phyloP scores from a whole-genome alignment of 192 early-diverging fungal genomes.

The Kappamyces sp. region DNA sequence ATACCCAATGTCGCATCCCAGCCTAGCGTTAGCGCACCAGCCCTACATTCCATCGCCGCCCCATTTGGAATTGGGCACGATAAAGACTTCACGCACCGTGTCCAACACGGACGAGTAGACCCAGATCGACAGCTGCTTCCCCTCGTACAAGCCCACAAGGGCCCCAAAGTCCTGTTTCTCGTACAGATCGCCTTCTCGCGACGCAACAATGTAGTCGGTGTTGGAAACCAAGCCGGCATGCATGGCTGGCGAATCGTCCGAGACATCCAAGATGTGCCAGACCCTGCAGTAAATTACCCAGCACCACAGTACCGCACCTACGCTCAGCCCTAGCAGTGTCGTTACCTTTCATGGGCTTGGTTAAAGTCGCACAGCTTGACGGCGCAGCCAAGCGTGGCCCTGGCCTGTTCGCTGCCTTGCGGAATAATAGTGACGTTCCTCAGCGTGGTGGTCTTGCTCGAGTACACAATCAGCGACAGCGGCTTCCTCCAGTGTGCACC shows the following conservation, averaged over 20 bases:
- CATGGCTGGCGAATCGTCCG: conserved; percentile 61
- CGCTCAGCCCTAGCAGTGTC: conserved; percentile 15
- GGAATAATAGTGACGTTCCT: conserved; percentile 28
- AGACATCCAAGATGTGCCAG: conserved; percentile 64
- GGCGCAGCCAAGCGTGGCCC: not conserved
- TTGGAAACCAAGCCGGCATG: conserved; percentile 60
- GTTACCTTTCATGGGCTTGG: conserved; percentile 4
- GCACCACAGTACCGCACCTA: conserved; percentile 19
- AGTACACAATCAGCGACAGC: conserved; percentile 51
- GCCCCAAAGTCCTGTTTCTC: conserved; percentile 60
- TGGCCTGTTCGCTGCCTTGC: not conserved
- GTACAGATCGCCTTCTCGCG: conserved; percentile 51
- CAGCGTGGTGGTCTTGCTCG: conserved; percentile 50
- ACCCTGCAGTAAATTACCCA: conserved; percentile 16
- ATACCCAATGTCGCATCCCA: conserved; percentile 72
- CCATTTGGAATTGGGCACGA: conserved; percentile 63
- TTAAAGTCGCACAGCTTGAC: conserved; percentile 1
- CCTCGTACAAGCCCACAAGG: conserved; percentile 55
- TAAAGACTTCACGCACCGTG: conserved; percentile 59
- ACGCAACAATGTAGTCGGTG: conserved; percentile 71
- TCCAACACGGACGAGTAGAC: conserved; percentile 65
- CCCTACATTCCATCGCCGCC: conserved; percentile 52
- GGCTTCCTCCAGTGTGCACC: conserved; percentile 34
- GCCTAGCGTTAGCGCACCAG: conserved; percentile 7
- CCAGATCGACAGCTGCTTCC: conserved; percentile 54